These are phyloP conservation scores for Nicotiana obtusifolia DNA, from an alignment of 257 asterid genomes.

Conservation along the genomic window DNA sequence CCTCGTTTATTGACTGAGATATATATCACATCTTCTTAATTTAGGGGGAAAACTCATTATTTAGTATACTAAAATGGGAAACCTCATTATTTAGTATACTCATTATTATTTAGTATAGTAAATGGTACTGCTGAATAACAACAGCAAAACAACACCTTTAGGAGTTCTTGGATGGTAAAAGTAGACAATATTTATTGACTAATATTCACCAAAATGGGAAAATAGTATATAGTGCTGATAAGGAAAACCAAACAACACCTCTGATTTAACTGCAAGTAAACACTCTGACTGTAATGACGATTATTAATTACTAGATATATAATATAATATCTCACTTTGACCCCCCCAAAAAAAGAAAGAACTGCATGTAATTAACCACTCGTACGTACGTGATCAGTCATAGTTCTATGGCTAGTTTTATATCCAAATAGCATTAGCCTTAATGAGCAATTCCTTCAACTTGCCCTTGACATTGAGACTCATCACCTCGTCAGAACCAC, in stretches of 20 bases:
- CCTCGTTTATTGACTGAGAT: too few relatives aligned
- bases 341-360: too few relatives aligned
- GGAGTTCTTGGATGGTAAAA: not conserved
- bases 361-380: not conserved
- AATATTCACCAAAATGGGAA: not conserved
- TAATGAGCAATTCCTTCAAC: slow-evolving; percentile 18
- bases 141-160: not conserved
- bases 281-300: too few relatives aligned
- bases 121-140: not conserved
- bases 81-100: too few relatives aligned
- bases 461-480: slow-evolving; percentile 3
- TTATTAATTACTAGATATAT: too few relatives aligned
- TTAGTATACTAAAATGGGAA: too few relatives aligned
- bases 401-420: not conserved
- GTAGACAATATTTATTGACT: not conserved
- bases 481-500: not conserved
- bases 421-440: slow-evolving; percentile 22
- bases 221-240: not conserved
- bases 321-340: too few relatives aligned
- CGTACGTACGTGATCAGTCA: not conserved
- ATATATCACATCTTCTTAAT: too few relatives aligned
- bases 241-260: too few relatives aligned
- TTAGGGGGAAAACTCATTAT: too few relatives aligned
- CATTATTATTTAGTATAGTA: not conserved
- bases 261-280: not conserved